Conservation (phyloP, 2,329 filamentous ascomycete genomes). For the Neofusicoccum kwambonambiense region DNA sequence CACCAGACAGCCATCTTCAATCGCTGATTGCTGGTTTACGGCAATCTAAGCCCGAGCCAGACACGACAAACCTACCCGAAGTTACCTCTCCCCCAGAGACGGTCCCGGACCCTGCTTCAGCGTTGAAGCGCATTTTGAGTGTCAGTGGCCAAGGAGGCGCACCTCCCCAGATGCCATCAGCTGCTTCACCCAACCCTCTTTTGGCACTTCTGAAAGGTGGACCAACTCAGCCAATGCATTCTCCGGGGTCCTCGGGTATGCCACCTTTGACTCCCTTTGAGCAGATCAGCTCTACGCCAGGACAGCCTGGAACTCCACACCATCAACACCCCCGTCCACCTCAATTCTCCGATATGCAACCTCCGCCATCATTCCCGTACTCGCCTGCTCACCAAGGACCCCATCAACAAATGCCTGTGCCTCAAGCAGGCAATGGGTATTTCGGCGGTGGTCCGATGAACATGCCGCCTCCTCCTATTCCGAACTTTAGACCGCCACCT, state of each 20-base stretch:
- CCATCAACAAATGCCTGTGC: constrained; percentile 12
- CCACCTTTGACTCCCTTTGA: constrained; percentile 52
- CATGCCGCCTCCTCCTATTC: constrained; percentile 18
- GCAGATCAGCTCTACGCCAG: constrained; percentile 49
- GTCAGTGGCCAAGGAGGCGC: constrained; percentile 32
- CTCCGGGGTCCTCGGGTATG: not conserved
- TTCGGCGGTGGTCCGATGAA: not conserved
- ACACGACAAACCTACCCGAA: constrained; percentile 30
- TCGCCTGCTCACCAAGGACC: constrained; percentile 37
- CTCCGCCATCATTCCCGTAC: constrained; percentile 50
- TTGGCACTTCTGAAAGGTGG: constrained; percentile 55
- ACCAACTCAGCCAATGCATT: not conserved
- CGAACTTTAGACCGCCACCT: constrained; percentile 23
- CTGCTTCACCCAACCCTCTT: constrained; percentile 46
- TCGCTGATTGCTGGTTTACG: constrained; percentile 31
- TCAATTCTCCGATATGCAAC: constrained; percentile 47
- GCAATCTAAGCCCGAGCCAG: constrained; percentile 28
- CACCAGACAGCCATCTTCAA: constrained; percentile 28
- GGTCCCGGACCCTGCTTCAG: constrained; percentile 46
- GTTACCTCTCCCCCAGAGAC: constrained; percentile 28
- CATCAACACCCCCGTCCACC: constrained; percentile 54
- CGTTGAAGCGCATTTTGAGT: constrained; percentile 53
- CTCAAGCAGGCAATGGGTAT: constrained; percentile 1
- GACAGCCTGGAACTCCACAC: constrained; percentile 59
- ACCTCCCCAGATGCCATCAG: not conserved